These are phyloP conservation scores for Triadica sebifera DNA, from an alignment of 345 rosid genomes.

Conservation along the genomic window DNA sequence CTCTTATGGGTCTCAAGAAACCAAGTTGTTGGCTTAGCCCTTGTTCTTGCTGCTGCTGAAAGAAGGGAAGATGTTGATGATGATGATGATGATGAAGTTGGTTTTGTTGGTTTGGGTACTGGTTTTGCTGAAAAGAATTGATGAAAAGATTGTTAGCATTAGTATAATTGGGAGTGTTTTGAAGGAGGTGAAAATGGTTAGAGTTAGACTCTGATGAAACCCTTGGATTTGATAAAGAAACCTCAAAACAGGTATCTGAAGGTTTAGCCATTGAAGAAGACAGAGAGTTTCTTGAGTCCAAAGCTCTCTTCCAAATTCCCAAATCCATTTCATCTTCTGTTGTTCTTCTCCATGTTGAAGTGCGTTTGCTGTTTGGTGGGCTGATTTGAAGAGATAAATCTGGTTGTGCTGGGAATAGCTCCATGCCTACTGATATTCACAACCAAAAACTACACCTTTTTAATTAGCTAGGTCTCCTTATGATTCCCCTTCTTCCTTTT, in stretches of 20 bases:
- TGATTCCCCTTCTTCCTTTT: too few relatives aligned
- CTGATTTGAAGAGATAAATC: conserved; percentile 69
- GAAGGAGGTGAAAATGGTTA: conserved; percentile 36
- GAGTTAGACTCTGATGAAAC: conserved; percentile 40
- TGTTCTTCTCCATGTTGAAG: conserved; percentile 61
- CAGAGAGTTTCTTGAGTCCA: conserved; percentile 47
- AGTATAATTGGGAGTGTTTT: conserved; percentile 23
- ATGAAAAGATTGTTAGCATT: conserved; percentile 33
- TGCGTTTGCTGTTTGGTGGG: conserved; percentile 66
- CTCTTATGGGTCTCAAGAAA: conserved; percentile 81
- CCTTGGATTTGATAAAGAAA: conserved; percentile 62
- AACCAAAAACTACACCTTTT: neutral
- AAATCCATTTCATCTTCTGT: conserved; percentile 49
- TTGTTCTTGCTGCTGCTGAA: conserved; percentile 24
- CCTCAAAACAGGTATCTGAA: conserved; percentile 48
- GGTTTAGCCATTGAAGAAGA: conserved; percentile 51
- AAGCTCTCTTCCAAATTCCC: conserved; percentile 61
- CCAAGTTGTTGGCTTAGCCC: conserved; percentile 59
- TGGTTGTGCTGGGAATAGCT: conserved; percentile 80
- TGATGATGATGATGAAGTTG: conserved; percentile 30
- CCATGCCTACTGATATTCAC: conserved; percentile 36
- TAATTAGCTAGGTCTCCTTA: neutral
- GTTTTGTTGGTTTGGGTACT: conserved; percentile 22
- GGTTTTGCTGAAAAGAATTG: conserved; percentile 42
- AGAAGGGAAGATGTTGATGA: conserved; percentile 27